Conservation (phyloP, 2,329 filamentous ascomycete species). For the Whalleya microplaca region DNA sequence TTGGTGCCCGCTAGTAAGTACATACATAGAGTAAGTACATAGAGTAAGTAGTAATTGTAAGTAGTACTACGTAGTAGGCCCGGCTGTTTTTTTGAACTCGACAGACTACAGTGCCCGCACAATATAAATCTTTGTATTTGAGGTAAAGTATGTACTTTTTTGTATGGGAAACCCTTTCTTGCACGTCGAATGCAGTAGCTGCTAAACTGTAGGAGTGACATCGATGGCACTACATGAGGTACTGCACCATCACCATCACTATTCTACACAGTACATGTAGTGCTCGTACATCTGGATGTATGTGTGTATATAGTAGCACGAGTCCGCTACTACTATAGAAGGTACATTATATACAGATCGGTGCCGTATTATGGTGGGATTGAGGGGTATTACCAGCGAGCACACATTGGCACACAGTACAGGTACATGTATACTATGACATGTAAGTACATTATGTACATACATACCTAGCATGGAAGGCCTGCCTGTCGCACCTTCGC, state of each 20-base stretch:
- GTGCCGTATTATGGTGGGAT: background rate
- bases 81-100: background rate
- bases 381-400: background rate
- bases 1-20: constrained; percentile 1
- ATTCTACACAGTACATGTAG: background rate
- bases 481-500: background rate
- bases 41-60: too few species aligned
- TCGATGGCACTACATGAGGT: too few species aligned
- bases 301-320: too few species aligned
- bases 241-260: too few species aligned
- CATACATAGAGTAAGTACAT: too few species aligned
- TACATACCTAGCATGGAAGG: background rate
- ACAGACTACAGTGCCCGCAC: background rate
- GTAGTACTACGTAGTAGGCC: background rate
- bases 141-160: too few species aligned
- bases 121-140: background rate
- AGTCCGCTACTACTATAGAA: background rate
- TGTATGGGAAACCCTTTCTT: background rate
- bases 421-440: too few species aligned
- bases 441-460: background rate
- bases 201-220: background rate
- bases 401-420: background rate
- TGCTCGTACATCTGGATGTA: too few species aligned
- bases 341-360: background rate
- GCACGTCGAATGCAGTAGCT: background rate